Evolutionary conservation across 495 filamentous ascomycete species (phyloP), one percentile per base, ranked within the genome.

Genomic region (Penicillium waksmanii): DNA sequence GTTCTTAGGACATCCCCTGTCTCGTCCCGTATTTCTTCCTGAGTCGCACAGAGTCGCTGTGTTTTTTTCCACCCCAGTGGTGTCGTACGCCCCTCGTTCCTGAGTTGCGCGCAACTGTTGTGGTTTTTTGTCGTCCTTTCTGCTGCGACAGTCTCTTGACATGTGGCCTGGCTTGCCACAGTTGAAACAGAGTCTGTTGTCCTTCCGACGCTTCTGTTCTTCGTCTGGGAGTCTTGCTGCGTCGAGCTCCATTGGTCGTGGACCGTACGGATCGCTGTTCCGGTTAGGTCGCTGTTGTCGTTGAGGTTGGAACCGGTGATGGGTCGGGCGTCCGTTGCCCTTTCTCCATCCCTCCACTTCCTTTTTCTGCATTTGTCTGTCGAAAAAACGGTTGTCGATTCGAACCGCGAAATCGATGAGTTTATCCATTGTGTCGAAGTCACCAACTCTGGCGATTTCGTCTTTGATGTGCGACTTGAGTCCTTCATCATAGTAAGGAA

Each of bases 171-270:
- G 35, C 9, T 38, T 38, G 35, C 35, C 13, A 38, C 13, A 38
- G 3, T 38, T 38, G 35, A 38, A 38, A 51, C 11, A 33, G 21
- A 51, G 25, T 12, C 21, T 3, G 3, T 51, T 12, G n/a, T 51
- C 25, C 1, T 33, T 33, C 5, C 48, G 25, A 13, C 21, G 48
- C 25, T 51, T 51, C 25, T 51, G 21, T 51, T 51, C 48, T 34
- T 51, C 21, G 1, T n/a, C 9, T 12, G 25, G 48, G 6, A 51
- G 48, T 34, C 48, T 51, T 6, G 21, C 48, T n/a, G 21, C 21
- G 8, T 51, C 48, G 19, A 51, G 48, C 48, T 51, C 48, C 11
- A 51, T 51, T 4, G 21, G 48, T 51, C 25, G 21, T 51, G 48
- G 48, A 31, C 48, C 11, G 9, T 51, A 51, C 9, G 21, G 48